Base-by-base conservation (phyloP, 345 rosid genomes). In the Nephelium lappaceum region DNA sequence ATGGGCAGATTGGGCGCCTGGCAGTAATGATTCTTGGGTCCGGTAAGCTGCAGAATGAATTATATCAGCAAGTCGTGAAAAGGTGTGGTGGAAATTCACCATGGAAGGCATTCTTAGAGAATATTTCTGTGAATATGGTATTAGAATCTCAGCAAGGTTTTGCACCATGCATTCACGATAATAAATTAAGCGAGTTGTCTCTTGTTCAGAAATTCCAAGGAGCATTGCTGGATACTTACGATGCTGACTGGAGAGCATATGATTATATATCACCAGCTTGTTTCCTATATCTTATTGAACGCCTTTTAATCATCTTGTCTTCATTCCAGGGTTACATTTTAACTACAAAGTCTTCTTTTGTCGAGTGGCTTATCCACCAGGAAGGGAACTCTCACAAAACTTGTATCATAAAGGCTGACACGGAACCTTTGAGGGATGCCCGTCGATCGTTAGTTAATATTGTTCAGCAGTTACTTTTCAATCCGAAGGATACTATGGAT, bases 241-340 rank as follows among this genome's bases (percentile, higher is more conserved):
- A 6, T 0, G 84, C 66, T 41, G 74, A 86, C 70, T 84, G 91
- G 89, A 79, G 81, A 45, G 72, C 1, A 69, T 0, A 10, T 9
- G 80, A 81, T 80, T 84, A 81, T 55, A 81, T 89, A 8, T 79
- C 90, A 39, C 92, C 87, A 1, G 69, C 15, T 24, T 87, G 90
- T 67, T 86, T 87, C 77, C 36, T 86, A 41, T 89, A 85, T 77
- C 89, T 89, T 21, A 18, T 87, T 18, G 92, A 87, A 69, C 87
- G 88, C 11, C 81, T 74, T 58, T 63, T 86, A 69, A 58, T 84
- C 68, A 25, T 81, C 19, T 12, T 82, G 8, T 77, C 84, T 60
- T 47, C 15, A 75, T 27, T 41, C 43, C 51, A 67, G 14, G 82
- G 82, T 14, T 73, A 5, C 67, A 53, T 87, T 38, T 67, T 47